phyloP scores from a whole-genome alignment of 805 yeast species.

The Candida fluviatilis region DNA sequence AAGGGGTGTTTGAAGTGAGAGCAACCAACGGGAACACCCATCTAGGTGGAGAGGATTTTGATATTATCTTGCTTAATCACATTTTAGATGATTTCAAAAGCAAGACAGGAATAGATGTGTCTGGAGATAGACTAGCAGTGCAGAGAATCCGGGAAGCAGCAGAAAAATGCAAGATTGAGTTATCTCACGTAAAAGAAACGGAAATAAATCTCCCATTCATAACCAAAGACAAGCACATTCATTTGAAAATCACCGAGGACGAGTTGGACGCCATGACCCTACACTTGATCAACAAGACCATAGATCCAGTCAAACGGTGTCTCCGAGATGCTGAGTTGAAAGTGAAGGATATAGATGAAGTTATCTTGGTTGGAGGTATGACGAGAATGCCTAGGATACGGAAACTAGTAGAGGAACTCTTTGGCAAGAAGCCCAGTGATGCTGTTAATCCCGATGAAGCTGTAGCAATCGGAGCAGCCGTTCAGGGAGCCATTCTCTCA shows the following conservation, averaged over 20 bases:
- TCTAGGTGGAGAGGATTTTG: slow-evolving; percentile 85
- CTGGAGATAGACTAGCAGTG: slow-evolving; percentile 51
- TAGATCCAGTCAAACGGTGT: slow-evolving; percentile 72
- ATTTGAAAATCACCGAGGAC: slow-evolving; percentile 55
- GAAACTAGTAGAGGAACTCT: slow-evolving; percentile 53
- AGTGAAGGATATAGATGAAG: slow-evolving; percentile 65
- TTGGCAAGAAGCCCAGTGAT: slow-evolving; percentile 63
- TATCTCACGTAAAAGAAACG: slow-evolving; percentile 61
- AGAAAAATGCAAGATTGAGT: slow-evolving; percentile 70
- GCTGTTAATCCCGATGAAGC: slow-evolving; percentile 88
- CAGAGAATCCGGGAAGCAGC: slow-evolving; percentile 79
- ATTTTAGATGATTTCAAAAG: slow-evolving; percentile 55
- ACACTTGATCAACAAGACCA: slow-evolving; percentile 62
- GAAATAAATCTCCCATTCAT: slow-evolving; percentile 70
- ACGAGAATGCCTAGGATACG: slow-evolving; percentile 84
- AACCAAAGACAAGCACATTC: slow-evolving; percentile 56
- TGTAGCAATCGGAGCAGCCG: slow-evolving; percentile 88
- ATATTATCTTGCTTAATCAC: slow-evolving; percentile 55
- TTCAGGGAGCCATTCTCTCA: slow-evolving; percentile 81
- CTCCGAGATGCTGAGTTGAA: slow-evolving; percentile 68
- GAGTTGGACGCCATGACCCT: slow-evolving; percentile 65
- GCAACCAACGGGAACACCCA: slow-evolving; percentile 85
- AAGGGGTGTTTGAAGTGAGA: slow-evolving; percentile 76
- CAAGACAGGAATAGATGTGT: slow-evolving; percentile 47
- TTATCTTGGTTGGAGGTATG: slow-evolving; percentile 84